These are phyloP conservation scores for Talaromyces trachyspermus DNA, from an alignment of 495 filamentous ascomycete species.

Conservation along the genomic window DNA sequence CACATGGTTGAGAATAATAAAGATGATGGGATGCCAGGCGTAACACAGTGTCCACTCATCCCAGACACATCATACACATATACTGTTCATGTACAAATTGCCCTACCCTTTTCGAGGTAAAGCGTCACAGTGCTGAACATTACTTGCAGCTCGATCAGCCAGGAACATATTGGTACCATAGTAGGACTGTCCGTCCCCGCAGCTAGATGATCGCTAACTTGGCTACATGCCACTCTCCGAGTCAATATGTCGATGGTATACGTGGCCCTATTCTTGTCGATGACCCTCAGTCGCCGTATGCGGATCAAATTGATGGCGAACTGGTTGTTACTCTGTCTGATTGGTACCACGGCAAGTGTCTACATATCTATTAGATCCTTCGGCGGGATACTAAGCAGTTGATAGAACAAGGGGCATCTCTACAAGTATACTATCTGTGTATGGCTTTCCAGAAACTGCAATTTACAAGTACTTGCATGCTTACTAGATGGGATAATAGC, in stretches of 20 bases:
- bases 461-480: too few species aligned
- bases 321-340: slow-evolving; percentile 57
- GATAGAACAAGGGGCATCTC: slow-evolving; percentile 16
- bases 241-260: slow-evolving; percentile 70
- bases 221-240: slow-evolving; percentile 47
- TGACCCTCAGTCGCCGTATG: slow-evolving; percentile 56
- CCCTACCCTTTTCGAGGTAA: too few species aligned
- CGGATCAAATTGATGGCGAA: slow-evolving; percentile 62
- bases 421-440: background rate
- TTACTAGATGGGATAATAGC: background rate
- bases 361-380: too few species aligned
- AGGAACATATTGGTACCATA: slow-evolving; percentile 77
- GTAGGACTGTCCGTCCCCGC: background rate
- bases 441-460: background rate
- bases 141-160: too few species aligned
- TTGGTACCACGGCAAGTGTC: slow-evolving; percentile 39
- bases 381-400: too few species aligned
- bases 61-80: background rate
- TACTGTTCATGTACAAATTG: too few species aligned
- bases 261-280: slow-evolving; percentile 64
- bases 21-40: background rate
- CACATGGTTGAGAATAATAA: background rate
- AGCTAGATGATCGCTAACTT: background rate
- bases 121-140: too few species aligned
- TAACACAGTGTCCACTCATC: background rate